A percentile compares a stretch with the other conserved stretches of the same genome.
Conservation (phyloP, 441 rosid genomes). For the Raphanus hybrid region DNA sequence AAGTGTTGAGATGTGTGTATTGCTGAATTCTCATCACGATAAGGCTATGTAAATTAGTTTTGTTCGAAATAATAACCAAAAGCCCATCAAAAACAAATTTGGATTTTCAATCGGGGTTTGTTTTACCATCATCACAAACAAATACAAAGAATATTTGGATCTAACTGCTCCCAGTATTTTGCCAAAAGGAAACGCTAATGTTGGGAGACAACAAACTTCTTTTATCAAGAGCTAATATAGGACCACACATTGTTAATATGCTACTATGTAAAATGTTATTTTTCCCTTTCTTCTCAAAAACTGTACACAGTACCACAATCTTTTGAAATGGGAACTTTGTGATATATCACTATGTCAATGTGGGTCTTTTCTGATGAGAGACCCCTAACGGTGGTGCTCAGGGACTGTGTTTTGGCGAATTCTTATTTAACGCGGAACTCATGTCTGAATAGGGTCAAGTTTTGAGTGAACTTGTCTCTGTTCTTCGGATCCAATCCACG, state of each 20-base stretch:
- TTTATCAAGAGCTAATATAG: background rate
- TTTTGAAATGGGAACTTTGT: slow-evolving; percentile 23
- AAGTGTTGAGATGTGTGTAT: no score
- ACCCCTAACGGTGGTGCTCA: slow-evolving; percentile 37
- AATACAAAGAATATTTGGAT: background rate
- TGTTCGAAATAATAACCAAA: background rate
- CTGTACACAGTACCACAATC: slow-evolving; percentile 50
- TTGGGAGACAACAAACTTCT: background rate
- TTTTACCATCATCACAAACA: background rate
- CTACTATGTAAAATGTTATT: background rate
- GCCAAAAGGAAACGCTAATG: slow-evolving; percentile 2
- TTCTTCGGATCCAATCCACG: slow-evolving; percentile 92
- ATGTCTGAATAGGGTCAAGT: slow-evolving; percentile 83
- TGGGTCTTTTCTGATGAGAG: slow-evolving; percentile 43
- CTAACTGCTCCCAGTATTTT: background rate
- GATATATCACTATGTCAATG: slow-evolving; percentile 31
- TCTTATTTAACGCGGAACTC: slow-evolving; percentile 86
- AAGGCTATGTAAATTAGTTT: no score
- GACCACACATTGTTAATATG: slow-evolving; percentile 9
- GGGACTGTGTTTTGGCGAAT: slow-evolving; percentile 3
- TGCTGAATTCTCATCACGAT: no score
- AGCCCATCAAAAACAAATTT: background rate
- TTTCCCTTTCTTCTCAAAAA: slow-evolving; percentile 3
- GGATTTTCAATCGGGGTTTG: background rate
- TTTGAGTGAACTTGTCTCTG: slow-evolving; percentile 98